These are phyloP conservation scores for Xylaria longipes DNA, from an alignment of 495 filamentous ascomycete genomes.

Conservation along the genomic window DNA sequence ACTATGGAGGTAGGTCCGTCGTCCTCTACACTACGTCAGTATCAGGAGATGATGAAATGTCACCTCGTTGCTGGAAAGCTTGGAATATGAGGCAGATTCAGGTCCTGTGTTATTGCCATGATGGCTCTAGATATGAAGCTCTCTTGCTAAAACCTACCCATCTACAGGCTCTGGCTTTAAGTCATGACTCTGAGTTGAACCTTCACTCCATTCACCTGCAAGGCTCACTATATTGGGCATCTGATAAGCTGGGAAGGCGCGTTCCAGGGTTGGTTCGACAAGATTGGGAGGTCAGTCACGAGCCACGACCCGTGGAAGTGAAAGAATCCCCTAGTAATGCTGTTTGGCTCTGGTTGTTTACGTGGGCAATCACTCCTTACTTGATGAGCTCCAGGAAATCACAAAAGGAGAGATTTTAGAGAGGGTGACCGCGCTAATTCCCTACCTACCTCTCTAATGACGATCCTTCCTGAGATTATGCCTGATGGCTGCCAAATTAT, in stretches of 20 bases:
- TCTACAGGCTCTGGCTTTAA: constrained; percentile 13
- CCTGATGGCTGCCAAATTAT: neutral
- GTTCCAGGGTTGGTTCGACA: constrained; percentile 13
- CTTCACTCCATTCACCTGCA: constrained; percentile 14
- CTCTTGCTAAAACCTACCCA: constrained; percentile 15
- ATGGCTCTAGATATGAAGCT: constrained; percentile 16
- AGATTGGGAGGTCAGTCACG: constrained; percentile 11
- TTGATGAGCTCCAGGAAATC: neutral
- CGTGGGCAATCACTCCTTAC: constrained; percentile 7
- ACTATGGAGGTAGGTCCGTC: constrained; percentile 14
- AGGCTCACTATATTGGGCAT: constrained; percentile 12
- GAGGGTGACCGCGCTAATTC: too few species aligned
- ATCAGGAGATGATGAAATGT: constrained; percentile 14
- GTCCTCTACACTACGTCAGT: constrained; percentile 16
- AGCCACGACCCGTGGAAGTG: constrained; percentile 7
- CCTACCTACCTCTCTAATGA: too few species aligned
- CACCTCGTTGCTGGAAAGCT: constrained; percentile 14
- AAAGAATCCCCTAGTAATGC: neutral
- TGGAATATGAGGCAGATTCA: constrained; percentile 15
- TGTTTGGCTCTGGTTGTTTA: constrained; percentile 9
- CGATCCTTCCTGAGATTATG: too few species aligned
- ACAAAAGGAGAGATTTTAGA: neutral
- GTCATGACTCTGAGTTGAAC: constrained; percentile 15
- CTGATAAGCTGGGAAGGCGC: constrained; percentile 8
- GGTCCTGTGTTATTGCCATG: constrained; percentile 16